These are phyloP conservation scores for Pleurotus citrinopileatus DNA, from an alignment of 768 basidiomycete species.

Conservation along the genomic window DNA sequence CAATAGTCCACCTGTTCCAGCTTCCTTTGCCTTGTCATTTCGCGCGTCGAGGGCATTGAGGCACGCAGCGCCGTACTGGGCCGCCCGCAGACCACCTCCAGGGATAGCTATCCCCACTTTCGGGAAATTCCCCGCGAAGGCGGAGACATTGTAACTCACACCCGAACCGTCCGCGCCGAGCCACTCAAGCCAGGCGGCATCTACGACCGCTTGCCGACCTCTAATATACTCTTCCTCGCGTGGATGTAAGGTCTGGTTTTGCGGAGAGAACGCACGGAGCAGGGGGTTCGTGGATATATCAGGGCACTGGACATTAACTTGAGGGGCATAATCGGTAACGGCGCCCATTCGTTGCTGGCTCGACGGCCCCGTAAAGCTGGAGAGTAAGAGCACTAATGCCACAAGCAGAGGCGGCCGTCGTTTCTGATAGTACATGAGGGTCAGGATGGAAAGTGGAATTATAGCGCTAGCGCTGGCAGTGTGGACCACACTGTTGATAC, in stretches of 20 bases:
- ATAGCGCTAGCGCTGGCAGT: background rate
- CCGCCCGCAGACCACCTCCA: slow-evolving; percentile 70
- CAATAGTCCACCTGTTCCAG: slow-evolving; percentile 64
- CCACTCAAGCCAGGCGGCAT: slow-evolving; percentile 57
- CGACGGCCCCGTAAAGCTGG: slow-evolving; percentile 11
- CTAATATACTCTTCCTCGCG: slow-evolving; percentile 46
- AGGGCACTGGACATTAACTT: slow-evolving; percentile 46
- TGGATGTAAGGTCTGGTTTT: slow-evolving; percentile 49
- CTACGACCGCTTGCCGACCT: slow-evolving; percentile 38
- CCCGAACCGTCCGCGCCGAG: slow-evolving; percentile 49
- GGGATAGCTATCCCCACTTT: slow-evolving; percentile 63
- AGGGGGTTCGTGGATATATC: slow-evolving; percentile 43
- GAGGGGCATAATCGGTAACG: slow-evolving; percentile 52
- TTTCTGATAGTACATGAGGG: slow-evolving; percentile 1
- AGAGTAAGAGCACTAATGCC: slow-evolving; percentile 13
- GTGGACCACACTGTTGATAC: slow-evolving; percentile 1
- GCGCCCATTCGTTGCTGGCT: slow-evolving; percentile 22
- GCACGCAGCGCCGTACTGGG: slow-evolving; percentile 61
- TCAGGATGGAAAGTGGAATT: background rate
- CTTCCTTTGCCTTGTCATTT: slow-evolving; percentile 52
- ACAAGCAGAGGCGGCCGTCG: slow-evolving; percentile 9
- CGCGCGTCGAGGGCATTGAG: slow-evolving; percentile 58
- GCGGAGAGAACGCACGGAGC: slow-evolving; percentile 47
- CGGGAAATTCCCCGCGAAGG: slow-evolving; percentile 40
- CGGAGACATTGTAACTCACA: slow-evolving; percentile 50